Base-by-base conservation (phyloP, 805 yeast species). In the Cyberlindnera mrakii region DNA sequence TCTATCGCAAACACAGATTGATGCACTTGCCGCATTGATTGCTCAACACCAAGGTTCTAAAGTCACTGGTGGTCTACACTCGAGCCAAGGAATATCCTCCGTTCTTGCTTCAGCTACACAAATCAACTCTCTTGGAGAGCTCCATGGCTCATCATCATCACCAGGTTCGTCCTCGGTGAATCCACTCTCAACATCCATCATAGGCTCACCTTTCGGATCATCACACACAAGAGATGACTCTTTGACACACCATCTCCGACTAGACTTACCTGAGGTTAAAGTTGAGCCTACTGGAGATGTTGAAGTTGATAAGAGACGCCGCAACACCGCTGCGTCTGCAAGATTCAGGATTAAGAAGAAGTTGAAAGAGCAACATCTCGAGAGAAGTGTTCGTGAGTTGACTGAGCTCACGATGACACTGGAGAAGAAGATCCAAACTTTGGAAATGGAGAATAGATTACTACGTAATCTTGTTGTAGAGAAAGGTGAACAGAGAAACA, bases 291-390 rank as follows among this genome's bases (percentile, higher is more conserved):
- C 58, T 18, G 59, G 55, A 15, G 62, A 53, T 44, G 61, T 74
- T 18, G 80, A 77, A 45, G 74, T 72, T 36, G 93, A 85, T 57
- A 91, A 87, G 65, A 75, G 96, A 48, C 78, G 84, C 50, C 75
- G 95, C 54, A 90, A 89, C 65, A 89, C 96, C 0, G 96, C 93
- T 1, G 98, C 99, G 1, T 80, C 91, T 17, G 97, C 97, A 4
- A 72, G 98, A 47, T 91, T 91, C 71, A 75, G 99, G 50, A 77
- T 88, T 59, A 88, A 87, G 74, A 89, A 86, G 78, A 90, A 91
- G 73, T 58, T 84, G 65, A 85, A 87, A 62, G 97, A 91, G 66
- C 93, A 85, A 65, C 91, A 90, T 60, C 76, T 91, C 80, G 96
- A 90, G 64, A 71, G 80, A 46, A 78, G 74, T 45, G 74, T 90